Evolutionary conservation across 1,284 basidiomycete species (phyloP).

Genomic region (Hemileia vastatrix): DNA sequence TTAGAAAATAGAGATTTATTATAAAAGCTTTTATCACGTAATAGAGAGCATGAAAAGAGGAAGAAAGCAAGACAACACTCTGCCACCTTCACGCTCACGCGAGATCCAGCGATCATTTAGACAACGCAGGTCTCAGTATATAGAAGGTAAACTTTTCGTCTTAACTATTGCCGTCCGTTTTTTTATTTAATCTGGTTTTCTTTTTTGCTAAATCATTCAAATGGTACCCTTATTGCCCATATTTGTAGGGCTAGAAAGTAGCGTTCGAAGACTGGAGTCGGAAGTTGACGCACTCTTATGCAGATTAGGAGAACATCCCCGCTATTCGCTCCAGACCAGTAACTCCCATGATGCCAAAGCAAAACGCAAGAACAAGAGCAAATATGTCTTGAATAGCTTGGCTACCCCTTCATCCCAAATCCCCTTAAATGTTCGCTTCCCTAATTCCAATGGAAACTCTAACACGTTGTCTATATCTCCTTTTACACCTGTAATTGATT

Average conservation of each 20-base stretch:
- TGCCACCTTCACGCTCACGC: slow-evolving; percentile 79
- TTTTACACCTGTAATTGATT: too few species aligned
- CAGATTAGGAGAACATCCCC: slow-evolving; percentile 3
- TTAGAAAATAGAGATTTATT: not conserved
- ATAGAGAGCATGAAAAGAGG: slow-evolving; percentile 49
- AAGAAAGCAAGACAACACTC: slow-evolving; percentile 79
- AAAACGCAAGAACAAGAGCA: too few species aligned
- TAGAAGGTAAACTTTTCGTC: slow-evolving; percentile 45
- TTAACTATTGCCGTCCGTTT: not conserved
- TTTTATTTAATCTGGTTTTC: not conserved
- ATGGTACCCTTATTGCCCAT: not conserved
- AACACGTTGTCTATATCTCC: too few species aligned
- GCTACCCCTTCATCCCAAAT: too few species aligned
- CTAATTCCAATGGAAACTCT: too few species aligned
- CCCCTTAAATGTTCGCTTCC: too few species aligned
- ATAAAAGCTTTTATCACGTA: not conserved
- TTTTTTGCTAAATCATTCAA: not conserved
- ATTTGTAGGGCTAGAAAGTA: slow-evolving; percentile 10
- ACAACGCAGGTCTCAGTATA: slow-evolving; percentile 75
- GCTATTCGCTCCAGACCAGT: too few species aligned
- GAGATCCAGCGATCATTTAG: slow-evolving; percentile 88
- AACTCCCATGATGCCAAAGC: too few species aligned
- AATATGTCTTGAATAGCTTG: too few species aligned
- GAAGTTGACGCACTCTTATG: slow-evolving; percentile 17
- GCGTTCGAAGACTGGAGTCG: slow-evolving; percentile 7